These are phyloP conservation scores for Solanum corneliomulleri DNA, from an alignment of 257 asterid genomes.

Conservation along the genomic window DNA sequence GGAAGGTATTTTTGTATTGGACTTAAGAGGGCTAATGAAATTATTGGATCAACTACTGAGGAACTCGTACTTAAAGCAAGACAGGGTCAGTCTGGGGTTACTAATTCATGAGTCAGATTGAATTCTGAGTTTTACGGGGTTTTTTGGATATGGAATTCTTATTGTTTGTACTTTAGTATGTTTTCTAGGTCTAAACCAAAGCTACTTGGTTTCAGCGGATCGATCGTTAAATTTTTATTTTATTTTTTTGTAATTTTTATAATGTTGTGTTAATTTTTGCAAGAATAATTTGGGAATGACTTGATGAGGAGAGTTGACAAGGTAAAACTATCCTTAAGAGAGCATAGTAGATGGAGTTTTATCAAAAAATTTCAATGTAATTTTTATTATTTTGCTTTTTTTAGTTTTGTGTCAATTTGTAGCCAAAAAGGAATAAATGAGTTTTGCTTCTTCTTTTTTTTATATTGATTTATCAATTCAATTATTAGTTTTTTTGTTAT, in stretches of 20 bases:
- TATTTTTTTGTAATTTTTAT: neutral
- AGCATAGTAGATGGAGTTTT: neutral
- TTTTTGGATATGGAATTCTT: neutral
- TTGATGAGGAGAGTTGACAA: neutral
- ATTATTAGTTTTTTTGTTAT: neutral
- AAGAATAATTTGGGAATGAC: neutral
- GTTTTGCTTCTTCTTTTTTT: neutral
- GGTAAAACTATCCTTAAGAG: neutral
- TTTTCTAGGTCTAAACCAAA: neutral
- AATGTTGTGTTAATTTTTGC: neutral
- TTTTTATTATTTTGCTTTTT: neutral
- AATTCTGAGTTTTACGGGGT: neutral
- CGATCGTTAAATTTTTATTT: neutral
- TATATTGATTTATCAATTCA: neutral
- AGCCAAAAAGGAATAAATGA: neutral
- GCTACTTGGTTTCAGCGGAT: neutral
- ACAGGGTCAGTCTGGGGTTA: slow-evolving; percentile 15
- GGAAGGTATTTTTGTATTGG: slow-evolving; percentile 82
- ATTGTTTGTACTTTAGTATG: neutral
- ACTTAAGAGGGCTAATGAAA: slow-evolving; percentile 86
- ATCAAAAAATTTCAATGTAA: neutral
- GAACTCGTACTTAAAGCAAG: slow-evolving; percentile 81
- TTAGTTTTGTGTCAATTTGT: neutral
- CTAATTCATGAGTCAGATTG: slow-evolving; percentile 10
- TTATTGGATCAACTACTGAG: slow-evolving; percentile 90